Evolutionary conservation across 2,329 filamentous ascomycete genomes (phyloP).

Genomic region (Sclerotinia trifoliorum): DNA sequence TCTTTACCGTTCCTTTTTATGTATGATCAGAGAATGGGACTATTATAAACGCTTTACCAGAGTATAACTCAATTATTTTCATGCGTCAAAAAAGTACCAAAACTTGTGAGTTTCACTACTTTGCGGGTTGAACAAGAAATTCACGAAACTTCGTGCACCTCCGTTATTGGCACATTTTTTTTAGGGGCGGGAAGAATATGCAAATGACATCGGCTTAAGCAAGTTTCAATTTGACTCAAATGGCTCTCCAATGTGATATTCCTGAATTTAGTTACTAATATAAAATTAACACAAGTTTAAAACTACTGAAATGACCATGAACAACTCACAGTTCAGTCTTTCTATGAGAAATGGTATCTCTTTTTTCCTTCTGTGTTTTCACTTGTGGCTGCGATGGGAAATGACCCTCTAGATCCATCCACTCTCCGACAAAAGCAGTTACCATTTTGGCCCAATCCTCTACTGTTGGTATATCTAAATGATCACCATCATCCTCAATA

Average conservation of each 20-base stretch:
- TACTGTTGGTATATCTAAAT: constrained; percentile 76
- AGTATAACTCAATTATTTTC: background rate
- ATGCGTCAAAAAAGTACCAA: background rate
- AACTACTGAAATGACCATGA: constrained; percentile 21
- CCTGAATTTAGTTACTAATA: constrained; percentile 15
- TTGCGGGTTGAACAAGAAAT: background rate
- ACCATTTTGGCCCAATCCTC: constrained; percentile 86
- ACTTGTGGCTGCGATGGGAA: constrained; percentile 30
- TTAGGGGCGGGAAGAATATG: background rate
- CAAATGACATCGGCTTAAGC: background rate
- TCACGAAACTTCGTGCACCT: background rate
- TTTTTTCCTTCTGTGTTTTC: constrained; percentile 26
- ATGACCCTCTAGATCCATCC: constrained; percentile 69
- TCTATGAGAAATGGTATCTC: constrained; percentile 21
- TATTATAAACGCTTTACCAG: background rate
- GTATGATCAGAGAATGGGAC: background rate
- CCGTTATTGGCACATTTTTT: background rate
- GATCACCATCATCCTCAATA: constrained; percentile 76
- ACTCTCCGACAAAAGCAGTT: constrained; percentile 83
- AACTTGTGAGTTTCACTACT: background rate
- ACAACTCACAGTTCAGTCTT: constrained; percentile 40
- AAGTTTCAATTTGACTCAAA: background rate
- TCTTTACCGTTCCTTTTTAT: background rate
- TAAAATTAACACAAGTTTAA: constrained; percentile 17
- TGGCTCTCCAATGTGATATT: background rate